Evolutionary conservation across 2,329 filamentous ascomycete genomes (phyloP), one percentile per base, ranked within the genome.

Genomic region (Setomelanomma holmii): DNA sequence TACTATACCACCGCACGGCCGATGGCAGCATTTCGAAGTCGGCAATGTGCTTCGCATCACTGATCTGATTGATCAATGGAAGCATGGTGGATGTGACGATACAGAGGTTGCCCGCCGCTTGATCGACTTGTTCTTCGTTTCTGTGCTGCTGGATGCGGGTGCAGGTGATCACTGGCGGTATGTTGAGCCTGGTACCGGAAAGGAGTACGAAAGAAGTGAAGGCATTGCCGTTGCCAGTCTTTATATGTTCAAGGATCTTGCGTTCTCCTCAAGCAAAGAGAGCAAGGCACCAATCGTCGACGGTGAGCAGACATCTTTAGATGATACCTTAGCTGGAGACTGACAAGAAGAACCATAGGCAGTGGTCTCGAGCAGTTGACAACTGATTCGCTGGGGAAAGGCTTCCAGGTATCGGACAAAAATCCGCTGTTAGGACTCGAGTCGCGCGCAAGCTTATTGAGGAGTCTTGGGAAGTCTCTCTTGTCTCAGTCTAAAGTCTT

Each of bases 181-280:
- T 77, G 92, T 90, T 78, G 95, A 91, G 68, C 87, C 87, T 51
- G 90, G 95, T 65, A 93, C 91, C 58, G 89, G 89, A 41, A 87
- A 86, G 52, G 75, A 88, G 34, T 97, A 93, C 75, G 82, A 86
- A 49, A 85, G 93, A 35, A 96, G 91, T 52, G 93, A 97, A 73
- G 92, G 93, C 3, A 82, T 96, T 55, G 92, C 92, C 7, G 86
- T 88, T 8, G 86, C 86, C 19, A 86, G 84, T 69, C 68, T 88
- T 62, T 92, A 96, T 63, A 96, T 97, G 92, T 97, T 96, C 81
- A 96, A 96, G 76, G 80, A 50, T 12, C 83, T 30, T 91, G 93
- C 27, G 65, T 92, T 48, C 96, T 96, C 77, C 93, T 90, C 54
- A 88, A 90, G 72, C 84, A 91, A 72, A 79, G 84, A 6, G 80